phyloP scores from a whole-genome alignment of 139 green algal genomes.

The Deuterostichococcus epilithicus region DNA sequence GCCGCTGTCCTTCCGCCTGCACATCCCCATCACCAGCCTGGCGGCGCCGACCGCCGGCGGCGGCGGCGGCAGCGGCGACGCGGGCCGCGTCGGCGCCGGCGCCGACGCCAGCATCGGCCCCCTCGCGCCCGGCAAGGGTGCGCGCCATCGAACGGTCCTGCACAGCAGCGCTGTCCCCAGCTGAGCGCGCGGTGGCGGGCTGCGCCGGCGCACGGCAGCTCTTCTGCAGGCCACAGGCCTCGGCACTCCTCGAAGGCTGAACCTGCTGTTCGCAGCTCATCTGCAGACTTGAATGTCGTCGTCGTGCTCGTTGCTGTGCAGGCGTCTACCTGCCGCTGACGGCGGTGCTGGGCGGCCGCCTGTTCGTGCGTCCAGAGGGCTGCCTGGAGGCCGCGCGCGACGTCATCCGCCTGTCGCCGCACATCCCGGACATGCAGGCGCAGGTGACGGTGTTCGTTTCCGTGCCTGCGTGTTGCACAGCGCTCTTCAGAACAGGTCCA shows the following conservation, averaged over 20 bases:
- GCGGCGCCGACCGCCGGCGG: too few relatives aligned
- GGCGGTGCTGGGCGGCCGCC: conserved; percentile 58
- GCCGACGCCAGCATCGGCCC: conserved; percentile 33
- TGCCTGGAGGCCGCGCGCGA: conserved; percentile 58
- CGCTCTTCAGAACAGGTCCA: too few relatives aligned
- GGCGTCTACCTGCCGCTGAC: conserved; percentile 69
- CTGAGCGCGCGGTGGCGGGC: too few relatives aligned
- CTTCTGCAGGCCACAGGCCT: too few relatives aligned
- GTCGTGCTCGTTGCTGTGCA: conserved; percentile 5
- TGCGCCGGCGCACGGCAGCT: too few relatives aligned
- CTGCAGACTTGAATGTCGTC: too few relatives aligned
- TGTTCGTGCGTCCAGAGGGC: conserved; percentile 57
- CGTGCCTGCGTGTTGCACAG: too few relatives aligned
- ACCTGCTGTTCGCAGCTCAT: too few relatives aligned
- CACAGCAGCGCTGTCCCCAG: too few relatives aligned
- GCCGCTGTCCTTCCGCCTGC: conserved; percentile 49
- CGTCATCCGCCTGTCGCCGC: conserved; percentile 53
- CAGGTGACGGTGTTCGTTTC: conserved; percentile 30
- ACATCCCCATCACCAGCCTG: conserved; percentile 56
- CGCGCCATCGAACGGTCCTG: too few relatives aligned
- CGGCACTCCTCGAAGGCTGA: neutral
- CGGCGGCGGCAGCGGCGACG: neutral
- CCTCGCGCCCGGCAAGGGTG: conserved; percentile 49
- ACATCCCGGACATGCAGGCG: conserved; percentile 39
- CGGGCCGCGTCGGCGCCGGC: neutral